phyloP scores from a whole-genome alignment of 1,284 basidiomycete species.

The Abortiporus biennis region DNA sequence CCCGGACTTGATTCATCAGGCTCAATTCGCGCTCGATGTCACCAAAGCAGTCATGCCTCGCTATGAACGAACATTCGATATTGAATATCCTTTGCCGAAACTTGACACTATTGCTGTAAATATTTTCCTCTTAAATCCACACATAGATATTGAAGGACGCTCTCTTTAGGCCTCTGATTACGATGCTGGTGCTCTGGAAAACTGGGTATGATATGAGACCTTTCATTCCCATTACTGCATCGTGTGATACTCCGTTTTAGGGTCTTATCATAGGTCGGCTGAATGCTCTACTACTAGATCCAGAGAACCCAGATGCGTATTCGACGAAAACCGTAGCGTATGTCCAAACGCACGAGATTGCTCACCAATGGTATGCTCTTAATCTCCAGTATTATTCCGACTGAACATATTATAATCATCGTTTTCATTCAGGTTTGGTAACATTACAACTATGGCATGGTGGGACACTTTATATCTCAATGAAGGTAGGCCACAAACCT shows the following conservation, averaged over 20 bases:
- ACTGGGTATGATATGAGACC: conserved; percentile 51
- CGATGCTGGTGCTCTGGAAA: conserved; percentile 92
- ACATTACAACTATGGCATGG: conserved; percentile 92
- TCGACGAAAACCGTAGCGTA: conserved; percentile 79
- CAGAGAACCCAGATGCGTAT: conserved; percentile 65
- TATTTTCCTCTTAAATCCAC: conserved; percentile 6
- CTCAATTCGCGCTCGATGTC: conserved; percentile 83
- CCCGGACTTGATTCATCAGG: conserved; percentile 80
- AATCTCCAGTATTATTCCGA: no score
- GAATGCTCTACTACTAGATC: conserved; percentile 78
- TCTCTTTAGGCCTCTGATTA: conserved; percentile 68
- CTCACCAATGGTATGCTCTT: conserved; percentile 78
- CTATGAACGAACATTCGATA: conserved; percentile 91
- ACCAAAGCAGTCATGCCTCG: conserved; percentile 83
- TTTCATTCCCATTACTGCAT: not conserved
- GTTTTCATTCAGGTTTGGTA: conserved; percentile 73
- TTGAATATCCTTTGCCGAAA: conserved; percentile 91
- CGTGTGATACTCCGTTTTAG: conserved; percentile 22
- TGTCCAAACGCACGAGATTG: conserved; percentile 81
- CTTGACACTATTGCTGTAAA: conserved; percentile 80
- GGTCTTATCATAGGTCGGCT: conserved; percentile 92
- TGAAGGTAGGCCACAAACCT: conserved; percentile 41
- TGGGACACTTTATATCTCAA: conserved; percentile 90
- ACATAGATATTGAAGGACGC: not conserved
- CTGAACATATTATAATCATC: not conserved